A percentile compares a stretch with the other conserved stretches of the same genome.
Evolutionary conservation across 148 eudicot species (phyloP).

Genomic region (Rhododendron mucronatum): DNA sequence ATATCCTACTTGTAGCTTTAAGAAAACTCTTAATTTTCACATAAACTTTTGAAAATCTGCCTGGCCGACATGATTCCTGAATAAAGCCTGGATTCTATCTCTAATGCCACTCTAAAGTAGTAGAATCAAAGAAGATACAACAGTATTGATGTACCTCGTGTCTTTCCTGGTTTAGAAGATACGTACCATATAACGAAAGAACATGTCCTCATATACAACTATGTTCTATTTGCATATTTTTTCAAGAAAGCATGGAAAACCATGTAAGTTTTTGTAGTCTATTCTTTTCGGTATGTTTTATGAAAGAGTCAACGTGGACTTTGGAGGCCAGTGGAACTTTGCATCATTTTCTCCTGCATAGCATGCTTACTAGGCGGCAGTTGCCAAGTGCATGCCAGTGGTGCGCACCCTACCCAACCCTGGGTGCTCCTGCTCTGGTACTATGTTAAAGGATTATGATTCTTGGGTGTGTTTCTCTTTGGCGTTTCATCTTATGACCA

Average conservation of each 20-base stretch:
- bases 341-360: neutral
- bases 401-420: neutral
- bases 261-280: neutral
- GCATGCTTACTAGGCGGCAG: neutral
- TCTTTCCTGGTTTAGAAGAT: neutral
- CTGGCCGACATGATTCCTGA: neutral
- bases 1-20: neutral
- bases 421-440: neutral
- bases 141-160: neutral
- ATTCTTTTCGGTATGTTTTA: neutral
- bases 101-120: no score
- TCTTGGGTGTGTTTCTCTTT: neutral
- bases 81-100: no score
- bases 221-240: neutral
- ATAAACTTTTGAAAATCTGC: neutral
- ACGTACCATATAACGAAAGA: neutral
- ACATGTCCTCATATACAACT: neutral
- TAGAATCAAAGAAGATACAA: no score
- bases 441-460: neutral
- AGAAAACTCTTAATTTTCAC: neutral
- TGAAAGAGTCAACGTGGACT: neutral
- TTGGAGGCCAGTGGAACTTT: neutral
- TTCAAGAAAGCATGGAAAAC: neutral
- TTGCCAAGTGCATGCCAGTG: neutral
- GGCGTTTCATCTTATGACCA: no score